Base-by-base conservation (phyloP, 1,284 basidiomycete species). In the Boletus subluridellus region DNA sequence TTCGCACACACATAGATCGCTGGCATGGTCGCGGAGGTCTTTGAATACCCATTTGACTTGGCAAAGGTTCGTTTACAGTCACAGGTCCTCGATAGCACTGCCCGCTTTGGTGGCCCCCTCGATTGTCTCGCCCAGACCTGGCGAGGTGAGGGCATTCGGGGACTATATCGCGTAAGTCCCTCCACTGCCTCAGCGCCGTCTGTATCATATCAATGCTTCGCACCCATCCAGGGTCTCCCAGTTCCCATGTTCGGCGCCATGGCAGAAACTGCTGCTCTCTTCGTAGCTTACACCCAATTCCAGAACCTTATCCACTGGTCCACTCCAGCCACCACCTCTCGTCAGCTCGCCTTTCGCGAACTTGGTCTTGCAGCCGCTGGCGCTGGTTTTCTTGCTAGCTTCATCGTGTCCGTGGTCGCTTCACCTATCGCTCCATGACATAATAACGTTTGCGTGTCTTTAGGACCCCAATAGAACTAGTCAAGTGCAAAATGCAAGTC, bases 401-500 rank as follows among this genome's bases (percentile, higher is more conserved):
- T 94, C 70, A 81, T 95, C 56, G 76, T 95, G 85, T 90, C 64
- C 67, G 86, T 82, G 4, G 37, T 55, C 46, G 42, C 12, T 24
- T 59, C 17, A 52, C 52, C 49, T n/a, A 44, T 47, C 38, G 24
- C 37, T 38, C 14, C 50, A 57, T 54, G 37, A 45, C 26, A 11
- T 47, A 24, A 58, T 34, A 28, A 45, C 52, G 44, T 57, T 56
- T 26, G 14, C 35, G 5, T 57, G 14, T 39, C 49, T 44, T 26
- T 65, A 91, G 89, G 52, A 95, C 93, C 1, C 94, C 93, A 2
- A 89, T 95, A 62, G 94, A 96, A 73, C 86, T 94, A 57, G 84
- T 96, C 66, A 96, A 96, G 77, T 95, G 93, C 74, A 90, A 93
- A 69, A 95, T 95, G 93, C 93, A 96, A 77, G 93, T 95, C 4